Evolutionary conservation across 208 protist genomes (phyloP).

Genomic region (Leishmania braziliensis): DNA sequence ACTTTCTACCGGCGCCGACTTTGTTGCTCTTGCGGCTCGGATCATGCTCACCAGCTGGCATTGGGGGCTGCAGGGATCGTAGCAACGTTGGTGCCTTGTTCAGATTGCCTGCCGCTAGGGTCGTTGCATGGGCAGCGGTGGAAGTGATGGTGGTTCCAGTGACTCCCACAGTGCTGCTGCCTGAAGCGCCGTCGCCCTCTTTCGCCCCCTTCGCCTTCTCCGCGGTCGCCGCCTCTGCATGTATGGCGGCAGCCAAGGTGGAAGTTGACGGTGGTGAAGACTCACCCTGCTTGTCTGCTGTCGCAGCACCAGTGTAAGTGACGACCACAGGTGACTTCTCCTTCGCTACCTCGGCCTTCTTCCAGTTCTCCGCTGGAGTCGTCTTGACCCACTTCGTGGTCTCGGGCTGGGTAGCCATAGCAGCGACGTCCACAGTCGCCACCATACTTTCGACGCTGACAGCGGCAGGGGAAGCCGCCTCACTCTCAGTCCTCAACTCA

Average conservation of each 20-base stretch:
- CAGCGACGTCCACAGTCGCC: neutral
- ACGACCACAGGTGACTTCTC: slow-evolving; percentile 6
- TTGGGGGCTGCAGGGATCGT: neutral
- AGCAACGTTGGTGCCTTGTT: neutral
- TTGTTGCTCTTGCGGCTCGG: neutral
- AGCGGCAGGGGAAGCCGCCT: neutral
- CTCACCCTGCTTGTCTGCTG: neutral
- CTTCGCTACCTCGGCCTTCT: slow-evolving; percentile 4
- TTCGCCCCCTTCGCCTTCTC: no score
- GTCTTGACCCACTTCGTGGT: neutral
- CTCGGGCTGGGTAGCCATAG: neutral
- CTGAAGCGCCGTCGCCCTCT: no score
- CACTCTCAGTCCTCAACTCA: neutral
- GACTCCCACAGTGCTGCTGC: neutral
- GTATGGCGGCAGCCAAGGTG: neutral
- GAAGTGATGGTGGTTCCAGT: neutral
- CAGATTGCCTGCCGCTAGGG: neutral
- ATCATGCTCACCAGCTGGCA: slow-evolving; percentile 13
- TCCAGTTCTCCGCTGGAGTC: slow-evolving; percentile 20
- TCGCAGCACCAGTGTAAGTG: neutral
- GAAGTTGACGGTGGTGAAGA: neutral
- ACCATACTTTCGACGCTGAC: neutral
- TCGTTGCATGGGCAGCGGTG: neutral
- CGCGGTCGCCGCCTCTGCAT: neutral
- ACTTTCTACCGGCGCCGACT: no score